These are phyloP conservation scores for Pyrenopolyporus hunteri DNA, from an alignment of 495 filamentous ascomycete genomes.

Conservation along the genomic window DNA sequence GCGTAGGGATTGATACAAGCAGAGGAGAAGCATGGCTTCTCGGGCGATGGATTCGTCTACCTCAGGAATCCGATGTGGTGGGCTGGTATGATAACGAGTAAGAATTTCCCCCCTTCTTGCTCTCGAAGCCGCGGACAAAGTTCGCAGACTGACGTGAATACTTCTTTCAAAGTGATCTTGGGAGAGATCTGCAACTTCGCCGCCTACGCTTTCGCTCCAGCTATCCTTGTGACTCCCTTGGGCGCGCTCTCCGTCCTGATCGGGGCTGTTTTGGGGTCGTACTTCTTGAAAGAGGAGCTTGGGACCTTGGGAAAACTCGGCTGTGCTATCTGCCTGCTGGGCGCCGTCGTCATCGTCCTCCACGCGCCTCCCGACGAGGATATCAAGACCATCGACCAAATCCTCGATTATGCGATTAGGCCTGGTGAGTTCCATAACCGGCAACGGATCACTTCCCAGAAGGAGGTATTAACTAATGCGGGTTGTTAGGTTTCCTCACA, in stretches of 20 bases:
- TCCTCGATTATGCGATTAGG: conserved; percentile 84
- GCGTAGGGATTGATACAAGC: conserved; percentile 85
- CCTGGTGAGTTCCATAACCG: conserved; percentile 66
- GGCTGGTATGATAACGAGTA: conserved; percentile 88
- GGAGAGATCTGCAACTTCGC: conserved; percentile 97
- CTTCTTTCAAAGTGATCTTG: conserved; percentile 64
- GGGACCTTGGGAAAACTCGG: conserved; percentile 90
- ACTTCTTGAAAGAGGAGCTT: conserved; percentile 88
- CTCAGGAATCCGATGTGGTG: conserved; percentile 93
- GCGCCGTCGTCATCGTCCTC: conserved; percentile 95
- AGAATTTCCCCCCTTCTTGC: conserved; percentile 38
- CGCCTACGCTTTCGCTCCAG: conserved; percentile 96
- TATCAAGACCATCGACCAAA: conserved; percentile 84
- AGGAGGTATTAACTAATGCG: conserved; percentile 43
- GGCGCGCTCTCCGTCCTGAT: conserved; percentile 94
- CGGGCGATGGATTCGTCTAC: conserved; percentile 95
- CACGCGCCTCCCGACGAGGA: conserved; percentile 95
- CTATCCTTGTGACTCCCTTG: conserved; percentile 93
- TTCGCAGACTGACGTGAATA: conserved; percentile 22
- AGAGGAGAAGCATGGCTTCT: conserved; percentile 89
- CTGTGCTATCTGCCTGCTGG: conserved; percentile 94
- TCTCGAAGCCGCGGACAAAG: background rate
- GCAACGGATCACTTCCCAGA: too few species aligned
- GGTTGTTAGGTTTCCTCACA: conserved; percentile 74
- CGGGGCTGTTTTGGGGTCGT: conserved; percentile 91